Base-by-base conservation (phyloP, 192 early-diverging fungal species). In the Podila clonocystis region DNA sequence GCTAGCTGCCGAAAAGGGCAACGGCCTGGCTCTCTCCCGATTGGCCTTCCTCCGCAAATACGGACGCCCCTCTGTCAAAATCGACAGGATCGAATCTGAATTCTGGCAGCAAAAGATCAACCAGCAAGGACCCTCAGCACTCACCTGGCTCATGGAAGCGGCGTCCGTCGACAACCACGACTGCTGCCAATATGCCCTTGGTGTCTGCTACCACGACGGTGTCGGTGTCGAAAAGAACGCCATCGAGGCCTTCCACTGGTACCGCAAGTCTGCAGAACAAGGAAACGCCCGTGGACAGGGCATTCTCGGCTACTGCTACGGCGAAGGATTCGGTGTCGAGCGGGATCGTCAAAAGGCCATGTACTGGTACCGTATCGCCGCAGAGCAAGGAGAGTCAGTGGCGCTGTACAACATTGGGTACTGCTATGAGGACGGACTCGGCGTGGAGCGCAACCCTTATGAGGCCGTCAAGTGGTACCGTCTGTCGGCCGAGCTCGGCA, bases 391-490 rank as follows among this genome's bases (percentile, higher is more conserved):
- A 19, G 92, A 94, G 67, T 90, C 92, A 7, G 83, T 93, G n/a
- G 95, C 93, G 9, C 91, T 93, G 57, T 94, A 94, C 70, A 91
- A 91, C 55, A 86, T 96, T 15, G 95, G 94, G 20, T 92, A 92
- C 70, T 85, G 94, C 45, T 95, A 92, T 68, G 94, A 94, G 68
- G 91, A 95, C 87, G 95, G 94, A 9, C 83, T 92, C 26, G 95
- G 93, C 1, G 64, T 87, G 9, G 72, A 82, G 29, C 83, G 83
- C 36, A 71, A 91, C 67, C 68, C 85, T 2, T 52, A 62, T 13
- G 80, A 85, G 50, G 89, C 89, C 52, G 86, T 89, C 52, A 85
- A 85, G 68, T 95, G 92, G 93, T 96, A 89, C 72, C 80, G 84
- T 36, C 63, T 83, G 20, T 85, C 89, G 20, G 95, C 95, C 33